Conservation (phyloP, 805 yeast genomes). For the Myxozyma geophila region DNA sequence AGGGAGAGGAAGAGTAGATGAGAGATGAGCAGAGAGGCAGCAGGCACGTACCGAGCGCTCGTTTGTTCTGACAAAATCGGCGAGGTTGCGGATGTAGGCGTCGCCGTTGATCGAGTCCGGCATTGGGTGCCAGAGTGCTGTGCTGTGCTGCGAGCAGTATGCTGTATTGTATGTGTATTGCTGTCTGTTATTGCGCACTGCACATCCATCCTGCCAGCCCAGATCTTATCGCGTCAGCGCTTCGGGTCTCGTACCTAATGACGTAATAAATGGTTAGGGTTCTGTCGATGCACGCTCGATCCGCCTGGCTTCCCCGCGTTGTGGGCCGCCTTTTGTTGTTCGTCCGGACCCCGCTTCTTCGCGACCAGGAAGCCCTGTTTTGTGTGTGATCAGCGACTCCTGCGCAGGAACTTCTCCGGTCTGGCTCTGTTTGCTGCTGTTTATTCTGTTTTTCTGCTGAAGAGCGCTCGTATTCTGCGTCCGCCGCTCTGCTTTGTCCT, state of each 20-base stretch:
- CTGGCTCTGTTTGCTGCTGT: too few species aligned
- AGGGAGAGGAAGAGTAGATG: not conserved
- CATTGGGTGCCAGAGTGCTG: conserved; percentile 13
- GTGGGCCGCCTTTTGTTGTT: not conserved
- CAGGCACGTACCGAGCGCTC: conserved; percentile 39
- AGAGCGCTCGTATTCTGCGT: too few species aligned
- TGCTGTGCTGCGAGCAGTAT: not conserved
- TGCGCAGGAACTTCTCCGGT: too few species aligned
- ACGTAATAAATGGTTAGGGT: conserved; percentile 6
- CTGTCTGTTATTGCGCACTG: not conserved
- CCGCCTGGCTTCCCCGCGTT: conserved; percentile 5
- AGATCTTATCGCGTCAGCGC: not conserved
- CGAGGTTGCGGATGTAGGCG: conserved; percentile 39
- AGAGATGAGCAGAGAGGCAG: not conserved
- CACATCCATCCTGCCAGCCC: not conserved
- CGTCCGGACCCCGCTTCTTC: not conserved
- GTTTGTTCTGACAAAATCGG: conserved; percentile 40
- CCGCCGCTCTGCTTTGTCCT: not conserved
- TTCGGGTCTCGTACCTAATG: not conserved
- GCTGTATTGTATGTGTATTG: not conserved
- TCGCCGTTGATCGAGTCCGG: conserved; percentile 39
- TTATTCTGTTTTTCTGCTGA: too few species aligned
- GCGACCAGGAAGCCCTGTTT: too few species aligned
- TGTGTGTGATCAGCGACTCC: too few species aligned
- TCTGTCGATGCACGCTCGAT: conserved; percentile 1